Evolutionary conservation across 225 moss, liverwort and hornwort species (phyloP).

Genomic region (Ulota crispa): DNA sequence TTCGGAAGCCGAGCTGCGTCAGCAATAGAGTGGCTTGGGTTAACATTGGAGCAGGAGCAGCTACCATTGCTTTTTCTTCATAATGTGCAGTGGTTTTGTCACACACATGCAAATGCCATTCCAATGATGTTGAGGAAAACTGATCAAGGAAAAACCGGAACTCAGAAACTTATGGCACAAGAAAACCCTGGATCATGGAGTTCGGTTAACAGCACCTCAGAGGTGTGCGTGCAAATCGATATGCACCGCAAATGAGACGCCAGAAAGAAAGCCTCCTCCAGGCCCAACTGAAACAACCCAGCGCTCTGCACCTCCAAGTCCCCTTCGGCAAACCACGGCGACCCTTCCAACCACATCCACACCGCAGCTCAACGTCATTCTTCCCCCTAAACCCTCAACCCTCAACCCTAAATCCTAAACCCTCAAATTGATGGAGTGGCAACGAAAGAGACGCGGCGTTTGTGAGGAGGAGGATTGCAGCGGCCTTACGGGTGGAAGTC

Average conservation of each 20-base stretch:
- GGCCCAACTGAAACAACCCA: constrained; percentile 64
- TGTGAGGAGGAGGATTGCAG: neutral
- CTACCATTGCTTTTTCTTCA: no score
- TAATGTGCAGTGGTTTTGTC: no score
- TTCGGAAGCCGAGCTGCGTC: no score
- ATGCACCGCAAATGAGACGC: constrained; percentile 64
- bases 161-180: neutral
- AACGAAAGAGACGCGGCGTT: neutral
- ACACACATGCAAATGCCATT: no score
- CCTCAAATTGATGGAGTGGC: neutral
- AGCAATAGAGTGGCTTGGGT: no score
- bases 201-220: constrained; percentile 36
- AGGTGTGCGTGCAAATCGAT: constrained; percentile 45
- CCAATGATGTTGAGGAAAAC: no score
- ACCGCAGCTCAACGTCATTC: neutral
- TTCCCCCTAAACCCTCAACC: neutral
- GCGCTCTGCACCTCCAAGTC: constrained; percentile 34
- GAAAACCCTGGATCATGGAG: neutral
- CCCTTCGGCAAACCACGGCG: constrained; percentile 48
- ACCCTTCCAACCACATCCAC: constrained; percentile 35
- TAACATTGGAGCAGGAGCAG: no score
- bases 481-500: constrained; percentile 46
- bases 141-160: no score
- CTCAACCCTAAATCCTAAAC: neutral
- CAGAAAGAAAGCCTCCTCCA: constrained; percentile 92